phyloP scores from a whole-genome alignment of 2,329 filamentous ascomycete species.

The Daldinia sp. region DNA sequence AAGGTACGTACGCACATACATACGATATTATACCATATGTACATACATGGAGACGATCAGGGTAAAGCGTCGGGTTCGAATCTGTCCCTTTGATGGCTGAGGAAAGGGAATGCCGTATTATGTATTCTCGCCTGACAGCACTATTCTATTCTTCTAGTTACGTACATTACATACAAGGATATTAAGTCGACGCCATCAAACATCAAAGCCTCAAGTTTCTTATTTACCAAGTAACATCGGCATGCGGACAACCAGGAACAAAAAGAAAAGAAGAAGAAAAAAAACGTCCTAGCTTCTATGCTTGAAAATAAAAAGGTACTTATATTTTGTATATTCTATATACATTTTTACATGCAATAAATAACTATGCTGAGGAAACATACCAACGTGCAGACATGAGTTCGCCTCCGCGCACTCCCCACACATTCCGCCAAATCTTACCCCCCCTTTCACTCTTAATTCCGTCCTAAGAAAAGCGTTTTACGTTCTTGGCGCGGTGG shows the following conservation, averaged over 20 bases:
- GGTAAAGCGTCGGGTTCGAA: constrained; percentile 1
- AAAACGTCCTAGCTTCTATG: constrained; percentile 14
- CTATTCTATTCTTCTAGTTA: too few relatives aligned
- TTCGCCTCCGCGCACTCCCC: constrained; percentile 38
- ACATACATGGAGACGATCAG: not conserved
- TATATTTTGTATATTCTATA: not conserved
- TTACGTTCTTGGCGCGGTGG: constrained; percentile 36
- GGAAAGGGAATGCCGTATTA: constrained; percentile 6
- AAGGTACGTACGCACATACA: not conserved
- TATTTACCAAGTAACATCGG: not conserved
- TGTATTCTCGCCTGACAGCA: not conserved
- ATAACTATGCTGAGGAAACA: constrained; percentile 5
- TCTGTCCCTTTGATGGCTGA: not conserved
- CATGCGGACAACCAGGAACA: not conserved
- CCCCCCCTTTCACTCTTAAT: constrained; percentile 34
- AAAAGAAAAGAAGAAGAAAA: constrained; percentile 8
- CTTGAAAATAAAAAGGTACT: constrained; percentile 1
- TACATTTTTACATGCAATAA: not conserved
- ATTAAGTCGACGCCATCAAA: constrained; percentile 13
- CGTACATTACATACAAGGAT: too few relatives aligned
- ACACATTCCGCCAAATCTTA: constrained; percentile 38
- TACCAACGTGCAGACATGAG: constrained; percentile 28
- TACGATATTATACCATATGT: not conserved
- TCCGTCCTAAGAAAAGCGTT: constrained; percentile 36
- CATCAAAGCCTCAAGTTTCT: constrained; percentile 12